phyloP scores from a whole-genome alignment of 225 moss, liverwort and hornwort species.

The Climacium dendroides region DNA sequence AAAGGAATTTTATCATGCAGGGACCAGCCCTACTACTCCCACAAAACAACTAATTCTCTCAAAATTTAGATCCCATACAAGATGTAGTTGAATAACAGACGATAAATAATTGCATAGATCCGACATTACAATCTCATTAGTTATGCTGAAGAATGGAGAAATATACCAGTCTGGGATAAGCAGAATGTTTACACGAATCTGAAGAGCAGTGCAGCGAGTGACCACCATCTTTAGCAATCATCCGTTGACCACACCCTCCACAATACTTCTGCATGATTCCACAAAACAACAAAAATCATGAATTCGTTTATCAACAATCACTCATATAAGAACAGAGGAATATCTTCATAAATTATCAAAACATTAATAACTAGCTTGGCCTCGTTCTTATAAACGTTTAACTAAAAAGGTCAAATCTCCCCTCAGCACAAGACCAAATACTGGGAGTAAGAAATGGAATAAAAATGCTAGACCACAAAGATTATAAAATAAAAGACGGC shows the following conservation, averaged over 20 bases:
- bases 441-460: not conserved
- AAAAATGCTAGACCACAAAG: not conserved
- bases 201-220: slow-evolving; percentile 66
- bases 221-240: slow-evolving; percentile 62
- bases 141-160: not conserved
- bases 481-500: not conserved
- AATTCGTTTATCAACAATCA: not conserved
- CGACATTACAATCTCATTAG: not conserved
- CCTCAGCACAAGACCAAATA: not conserved
- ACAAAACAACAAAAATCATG: not conserved
- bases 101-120: not conserved
- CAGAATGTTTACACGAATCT: slow-evolving; percentile 48
- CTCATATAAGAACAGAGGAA: not conserved
- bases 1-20: not conserved
- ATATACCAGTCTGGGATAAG: slow-evolving; percentile 82
- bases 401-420: not conserved
- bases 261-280: slow-evolving; percentile 56
- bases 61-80: not conserved
- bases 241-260: slow-evolving; percentile 61
- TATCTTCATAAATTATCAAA: not conserved
- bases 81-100: not conserved
- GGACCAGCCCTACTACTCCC: not conserved
- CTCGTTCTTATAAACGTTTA: not conserved
- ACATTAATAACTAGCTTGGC: not conserved
- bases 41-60: not conserved